A percentile compares a stretch with the other conserved stretches of the same genome.
phyloP scores from a whole-genome alignment of 2,329 filamentous ascomycete species.

The Monilinia fructigena region DNA sequence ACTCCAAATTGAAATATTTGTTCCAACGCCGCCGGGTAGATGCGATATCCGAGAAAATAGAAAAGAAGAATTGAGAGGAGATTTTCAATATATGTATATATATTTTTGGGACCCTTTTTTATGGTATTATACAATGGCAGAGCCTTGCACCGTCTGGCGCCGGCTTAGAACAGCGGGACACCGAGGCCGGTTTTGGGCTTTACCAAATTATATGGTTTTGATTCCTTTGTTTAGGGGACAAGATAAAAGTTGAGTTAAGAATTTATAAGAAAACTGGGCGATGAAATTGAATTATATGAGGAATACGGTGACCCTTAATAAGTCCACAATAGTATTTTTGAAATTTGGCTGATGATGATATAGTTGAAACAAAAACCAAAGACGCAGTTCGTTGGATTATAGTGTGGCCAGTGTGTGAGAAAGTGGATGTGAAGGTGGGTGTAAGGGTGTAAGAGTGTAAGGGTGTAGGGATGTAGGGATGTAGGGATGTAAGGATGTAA shows the following conservation, averaged over 20 bases:
- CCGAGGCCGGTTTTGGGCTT: slow-evolving; percentile 37
- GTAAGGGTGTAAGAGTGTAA: background rate
- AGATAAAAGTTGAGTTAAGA: slow-evolving; percentile 25
- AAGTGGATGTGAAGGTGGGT: too few relatives aligned
- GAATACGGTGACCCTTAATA: slow-evolving; percentile 31
- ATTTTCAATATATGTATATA: slow-evolving; percentile 8
- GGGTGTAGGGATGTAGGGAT: background rate
- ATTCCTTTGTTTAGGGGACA: slow-evolving; percentile 29
- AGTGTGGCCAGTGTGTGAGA: background rate
- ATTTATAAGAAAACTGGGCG: slow-evolving; percentile 30
- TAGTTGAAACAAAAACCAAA: slow-evolving; percentile 3
- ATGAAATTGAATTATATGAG: slow-evolving; percentile 31
- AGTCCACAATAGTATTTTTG: background rate
- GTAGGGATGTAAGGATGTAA: background rate
- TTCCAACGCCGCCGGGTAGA: slow-evolving; percentile 38
- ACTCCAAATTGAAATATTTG: slow-evolving; percentile 26
- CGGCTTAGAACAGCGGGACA: slow-evolving; percentile 40
- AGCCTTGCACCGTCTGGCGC: slow-evolving; percentile 41
- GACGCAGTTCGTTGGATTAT: slow-evolving; percentile 5
- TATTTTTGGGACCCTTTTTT: background rate
- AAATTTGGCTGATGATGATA: background rate
- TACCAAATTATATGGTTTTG: slow-evolving; percentile 36
- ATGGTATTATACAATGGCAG: slow-evolving; percentile 29
- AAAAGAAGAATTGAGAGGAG: slow-evolving; percentile 28
- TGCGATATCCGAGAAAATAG: slow-evolving; percentile 30